Evolutionary conservation across 768 basidiomycete species (phyloP).

Genomic region (Leccinellum albellum): DNA sequence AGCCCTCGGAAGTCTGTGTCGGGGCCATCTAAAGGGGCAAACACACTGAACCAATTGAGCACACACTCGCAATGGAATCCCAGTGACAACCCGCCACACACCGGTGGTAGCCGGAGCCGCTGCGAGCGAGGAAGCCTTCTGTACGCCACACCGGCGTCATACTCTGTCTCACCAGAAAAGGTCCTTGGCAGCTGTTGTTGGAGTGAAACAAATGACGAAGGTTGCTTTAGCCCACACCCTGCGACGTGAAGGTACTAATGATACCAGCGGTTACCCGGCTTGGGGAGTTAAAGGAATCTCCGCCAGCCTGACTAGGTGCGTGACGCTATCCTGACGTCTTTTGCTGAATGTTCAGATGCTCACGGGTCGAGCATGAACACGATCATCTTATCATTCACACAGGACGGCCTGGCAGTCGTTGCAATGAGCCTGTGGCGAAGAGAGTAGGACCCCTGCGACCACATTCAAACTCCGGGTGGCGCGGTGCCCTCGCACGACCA

Average conservation of each 20-base stretch:
- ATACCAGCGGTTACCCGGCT: no score
- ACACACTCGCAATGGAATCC: neutral
- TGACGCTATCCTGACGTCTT: no score
- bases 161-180: neutral
- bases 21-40: neutral
- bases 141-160: neutral
- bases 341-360: no score
- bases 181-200: neutral
- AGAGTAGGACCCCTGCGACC: conserved; percentile 25
- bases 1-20: neutral
- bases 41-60: neutral
- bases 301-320: neutral
- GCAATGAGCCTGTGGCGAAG: neutral
- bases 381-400: no score
- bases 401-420: no score
- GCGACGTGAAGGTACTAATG: no score
- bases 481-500: conserved; percentile 2
- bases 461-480: conserved; percentile 31
- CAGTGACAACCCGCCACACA: neutral
- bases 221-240: neutral
- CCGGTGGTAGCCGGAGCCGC: conserved; percentile 15
- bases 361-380: no score
- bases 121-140: conserved; percentile 7
- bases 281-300: neutral
- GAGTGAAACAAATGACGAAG: neutral